A percentile compares a stretch with the other conserved stretches of the same genome.
Evolutionary conservation across 495 filamentous ascomycete species (phyloP).

Genomic region (Penicillium ochrochloron): DNA sequence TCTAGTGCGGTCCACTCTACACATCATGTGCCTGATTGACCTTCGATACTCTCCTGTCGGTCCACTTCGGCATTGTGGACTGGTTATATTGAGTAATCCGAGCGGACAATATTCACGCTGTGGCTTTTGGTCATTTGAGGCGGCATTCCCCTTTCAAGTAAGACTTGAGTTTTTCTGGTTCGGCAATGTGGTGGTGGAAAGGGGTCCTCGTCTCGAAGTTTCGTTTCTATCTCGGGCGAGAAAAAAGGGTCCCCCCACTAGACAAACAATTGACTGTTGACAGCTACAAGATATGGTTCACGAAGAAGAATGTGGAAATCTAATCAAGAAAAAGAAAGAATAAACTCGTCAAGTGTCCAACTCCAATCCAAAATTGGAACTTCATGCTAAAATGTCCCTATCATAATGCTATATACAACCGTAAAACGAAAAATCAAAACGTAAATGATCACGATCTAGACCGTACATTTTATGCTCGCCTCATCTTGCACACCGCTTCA

Average conservation of each 20-base stretch:
- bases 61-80: slow-evolving; percentile 4
- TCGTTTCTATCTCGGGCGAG: slow-evolving; percentile 11
- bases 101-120: slow-evolving; percentile 1
- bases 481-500: slow-evolving; percentile 16
- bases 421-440: slow-evolving; percentile 4
- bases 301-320: too few relatives aligned
- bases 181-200: neutral
- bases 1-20: slow-evolving; percentile 3
- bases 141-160: slow-evolving; percentile 23
- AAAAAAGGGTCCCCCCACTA: neutral
- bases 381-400: slow-evolving; percentile 13
- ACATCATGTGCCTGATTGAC: neutral
- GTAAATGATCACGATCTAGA: slow-evolving; percentile 14
- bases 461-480: slow-evolving; percentile 10
- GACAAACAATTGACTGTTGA: neutral
- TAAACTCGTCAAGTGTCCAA: neutral
- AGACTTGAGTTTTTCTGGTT: slow-evolving; percentile 1
- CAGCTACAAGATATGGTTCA: neutral
- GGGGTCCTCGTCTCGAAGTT: neutral
- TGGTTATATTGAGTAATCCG: slow-evolving; percentile 33
- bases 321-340: neutral
- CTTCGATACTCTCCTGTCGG: neutral
- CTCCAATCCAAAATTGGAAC: neutral
- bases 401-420: slow-evolving; percentile 35
- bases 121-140: neutral